Evolutionary conservation across 345 rosid genomes (phyloP).

Genomic region (Anacardium occidentale): DNA sequence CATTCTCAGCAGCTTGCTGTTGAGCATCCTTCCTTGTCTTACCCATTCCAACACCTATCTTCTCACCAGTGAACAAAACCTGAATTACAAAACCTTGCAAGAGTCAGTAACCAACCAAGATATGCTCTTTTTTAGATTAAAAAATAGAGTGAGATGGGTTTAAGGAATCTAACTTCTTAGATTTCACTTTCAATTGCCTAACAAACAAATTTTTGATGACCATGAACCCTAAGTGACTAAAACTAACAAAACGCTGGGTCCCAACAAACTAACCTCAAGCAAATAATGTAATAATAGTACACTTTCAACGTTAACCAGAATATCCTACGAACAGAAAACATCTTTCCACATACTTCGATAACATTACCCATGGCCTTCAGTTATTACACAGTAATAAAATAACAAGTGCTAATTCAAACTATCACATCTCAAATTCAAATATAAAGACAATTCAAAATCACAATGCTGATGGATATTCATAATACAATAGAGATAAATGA

Average conservation of each 20-base stretch:
- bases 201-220: not conserved
- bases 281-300: not conserved
- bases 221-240: not conserved
- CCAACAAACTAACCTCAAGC: conserved; percentile 2
- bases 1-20: conserved; percentile 95
- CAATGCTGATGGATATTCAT: no score
- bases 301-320: not conserved
- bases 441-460: no score
- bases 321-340: not conserved
- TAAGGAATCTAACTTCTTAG: no score
- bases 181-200: not conserved
- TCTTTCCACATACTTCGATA: not conserved
- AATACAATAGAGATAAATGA: no score
- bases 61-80: conserved; percentile 92
- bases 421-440: no score
- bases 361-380: not conserved
- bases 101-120: not conserved
- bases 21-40: conserved; percentile 96
- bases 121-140: not conserved
- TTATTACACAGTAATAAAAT: not conserved
- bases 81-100: conserved; percentile 26
- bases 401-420: no score
- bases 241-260: not conserved
- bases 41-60: conserved; percentile 97
- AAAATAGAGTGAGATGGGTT: not conserved